Evolutionary conservation across 116 monocot genomes (phyloP).

Genomic region (Phalaenopsis hybrid): DNA sequence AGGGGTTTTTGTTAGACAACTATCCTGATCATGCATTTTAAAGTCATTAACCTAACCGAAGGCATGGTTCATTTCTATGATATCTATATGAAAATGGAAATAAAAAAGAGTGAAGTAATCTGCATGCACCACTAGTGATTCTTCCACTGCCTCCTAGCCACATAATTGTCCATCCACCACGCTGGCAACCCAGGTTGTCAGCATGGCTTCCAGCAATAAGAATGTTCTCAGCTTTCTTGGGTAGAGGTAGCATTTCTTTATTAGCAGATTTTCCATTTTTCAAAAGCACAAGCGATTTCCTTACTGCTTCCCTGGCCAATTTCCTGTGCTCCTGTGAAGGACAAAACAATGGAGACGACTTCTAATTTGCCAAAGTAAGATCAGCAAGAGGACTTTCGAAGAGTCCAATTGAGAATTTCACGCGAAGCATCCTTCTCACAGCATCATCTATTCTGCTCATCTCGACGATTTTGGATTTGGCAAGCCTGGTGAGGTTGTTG

Average conservation of each 20-base stretch:
- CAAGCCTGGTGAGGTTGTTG: slow-evolving; percentile 21
- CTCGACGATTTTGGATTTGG: slow-evolving; percentile 25
- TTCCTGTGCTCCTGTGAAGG: slow-evolving; percentile 21
- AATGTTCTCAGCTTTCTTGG: slow-evolving; percentile 16
- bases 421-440: slow-evolving; percentile 41
- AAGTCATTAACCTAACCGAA: no score
- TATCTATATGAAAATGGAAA: no score
- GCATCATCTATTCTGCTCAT: slow-evolving; percentile 52
- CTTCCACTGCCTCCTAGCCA: slow-evolving; percentile 10
- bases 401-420: slow-evolving; percentile 48
- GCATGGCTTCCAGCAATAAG: slow-evolving; percentile 26
- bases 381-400: slow-evolving; percentile 44
- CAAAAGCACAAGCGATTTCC: slow-evolving; percentile 22
- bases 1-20: background rate
- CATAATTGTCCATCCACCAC: slow-evolving; percentile 20
- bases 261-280: slow-evolving; percentile 16
- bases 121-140: background rate
- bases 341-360: background rate
- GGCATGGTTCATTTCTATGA: no score
- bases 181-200: slow-evolving; percentile 16
- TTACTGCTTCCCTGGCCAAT: slow-evolving; percentile 22
- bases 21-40: background rate
- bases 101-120: no score
- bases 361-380: slow-evolving; percentile 13
- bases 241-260: slow-evolving; percentile 13